These are phyloP conservation scores for Triglochin maritima DNA, from an alignment of 106 monocot genomes.

Conservation along the genomic window DNA sequence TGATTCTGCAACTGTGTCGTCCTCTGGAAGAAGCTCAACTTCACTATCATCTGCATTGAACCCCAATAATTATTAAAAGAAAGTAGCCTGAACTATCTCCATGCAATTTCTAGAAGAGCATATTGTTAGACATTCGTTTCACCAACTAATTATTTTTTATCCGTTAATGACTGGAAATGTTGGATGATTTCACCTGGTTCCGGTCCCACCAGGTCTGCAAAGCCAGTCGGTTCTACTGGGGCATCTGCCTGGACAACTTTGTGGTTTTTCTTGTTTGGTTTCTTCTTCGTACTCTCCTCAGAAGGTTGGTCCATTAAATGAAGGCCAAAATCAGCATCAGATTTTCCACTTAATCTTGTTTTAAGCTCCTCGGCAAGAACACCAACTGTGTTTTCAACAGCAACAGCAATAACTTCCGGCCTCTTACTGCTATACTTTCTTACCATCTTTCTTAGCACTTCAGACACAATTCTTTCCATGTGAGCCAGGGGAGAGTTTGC, in stretches of 20 bases:
- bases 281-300: conserved; percentile 12
- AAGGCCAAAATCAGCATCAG: conserved; percentile 17
- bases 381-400: conserved; percentile 58
- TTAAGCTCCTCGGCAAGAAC: conserved; percentile 44
- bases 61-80: conserved; percentile 1
- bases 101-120: background rate
- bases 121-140: too few species aligned
- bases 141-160: too few species aligned
- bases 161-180: too few species aligned
- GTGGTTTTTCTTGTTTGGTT: conserved; percentile 12
- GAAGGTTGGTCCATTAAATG: conserved; percentile 16
- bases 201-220: too few species aligned
- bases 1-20: conserved; percentile 6
- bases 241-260: conserved; percentile 15
- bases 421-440: conserved; percentile 89
- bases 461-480: conserved; percentile 90
- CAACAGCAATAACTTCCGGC: conserved; percentile 89
- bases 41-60: conserved; percentile 24
- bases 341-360: conserved; percentile 45
- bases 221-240: background rate
- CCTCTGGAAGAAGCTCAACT: conserved; percentile 13
- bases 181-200: too few species aligned
- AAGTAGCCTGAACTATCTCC: background rate
- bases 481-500: conserved; percentile 74
- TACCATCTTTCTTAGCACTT: conserved; percentile 81